A percentile compares a stretch with the other conserved stretches of the same genome.
These are phyloP conservation scores for Neonectria sp. DNA, from an alignment of 2,329 filamentous ascomycete genomes.

Conservation along the genomic window DNA sequence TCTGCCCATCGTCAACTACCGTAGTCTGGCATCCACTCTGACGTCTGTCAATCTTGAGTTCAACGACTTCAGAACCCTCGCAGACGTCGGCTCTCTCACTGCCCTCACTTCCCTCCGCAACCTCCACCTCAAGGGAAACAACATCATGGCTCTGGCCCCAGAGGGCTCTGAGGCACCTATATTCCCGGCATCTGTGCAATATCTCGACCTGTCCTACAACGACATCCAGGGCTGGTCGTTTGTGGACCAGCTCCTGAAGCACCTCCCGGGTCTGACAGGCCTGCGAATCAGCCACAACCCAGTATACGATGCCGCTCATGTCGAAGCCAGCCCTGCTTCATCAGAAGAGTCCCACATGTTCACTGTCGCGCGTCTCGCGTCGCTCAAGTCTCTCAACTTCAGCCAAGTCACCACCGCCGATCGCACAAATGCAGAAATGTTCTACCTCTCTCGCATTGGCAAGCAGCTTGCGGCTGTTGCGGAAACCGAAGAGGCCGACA, in stretches of 20 bases:
- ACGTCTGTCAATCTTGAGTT: conserved; percentile 79
- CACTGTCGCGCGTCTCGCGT: conserved; percentile 80
- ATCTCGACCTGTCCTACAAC: conserved; percentile 84
- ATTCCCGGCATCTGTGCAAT: conserved; percentile 70
- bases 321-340: conserved; percentile 62
- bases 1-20: conserved; percentile 61
- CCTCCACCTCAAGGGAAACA: conserved; percentile 83
- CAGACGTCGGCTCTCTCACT: conserved; percentile 69
- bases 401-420: conserved; percentile 80
- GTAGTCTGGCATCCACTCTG: conserved; percentile 65
- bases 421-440: conserved; percentile 90
- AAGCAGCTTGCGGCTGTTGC: conserved; percentile 78
- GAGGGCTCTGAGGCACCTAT: conserved; percentile 53
- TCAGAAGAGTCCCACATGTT: conserved; percentile 92
- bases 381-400: conserved; percentile 81
- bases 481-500: conserved; percentile 64
- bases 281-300: conserved; percentile 91
- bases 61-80: conserved; percentile 76
- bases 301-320: conserved; percentile 73
- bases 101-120: conserved; percentile 67
- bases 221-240: conserved; percentile 79
- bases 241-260: conserved; percentile 75
- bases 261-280: conserved; percentile 81
- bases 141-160: conserved; percentile 65
- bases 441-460: conserved; percentile 89